Conservation (phyloP, 1,139 yeast species). For the Protomyces lactucae-debilis region DNA sequence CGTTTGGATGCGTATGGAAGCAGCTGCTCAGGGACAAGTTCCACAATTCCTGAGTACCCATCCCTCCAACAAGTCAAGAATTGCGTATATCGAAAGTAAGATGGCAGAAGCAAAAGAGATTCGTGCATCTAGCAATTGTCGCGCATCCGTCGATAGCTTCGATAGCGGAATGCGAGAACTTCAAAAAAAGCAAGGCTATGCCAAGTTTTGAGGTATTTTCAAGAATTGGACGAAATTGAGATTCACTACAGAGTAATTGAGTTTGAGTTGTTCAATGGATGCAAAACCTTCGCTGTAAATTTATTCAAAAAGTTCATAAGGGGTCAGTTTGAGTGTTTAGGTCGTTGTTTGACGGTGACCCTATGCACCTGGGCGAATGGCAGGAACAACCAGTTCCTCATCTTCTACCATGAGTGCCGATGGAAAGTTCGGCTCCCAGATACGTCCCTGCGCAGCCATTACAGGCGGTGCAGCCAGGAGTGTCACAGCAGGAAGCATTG, state of each 20-base stretch:
- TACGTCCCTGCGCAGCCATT: no score
- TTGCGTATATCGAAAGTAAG: conserved; percentile 65
- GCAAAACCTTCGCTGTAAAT: no score
- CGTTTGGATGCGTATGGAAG: conserved; percentile 79
- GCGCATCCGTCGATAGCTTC: neutral
- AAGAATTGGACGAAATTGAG: neutral
- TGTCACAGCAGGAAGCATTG: no score
- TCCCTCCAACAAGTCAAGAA: conserved; percentile 75
- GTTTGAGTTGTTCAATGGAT: no score
- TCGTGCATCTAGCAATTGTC: conserved; percentile 8
- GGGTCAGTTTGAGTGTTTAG: no score
- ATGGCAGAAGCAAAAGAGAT: conserved; percentile 48
- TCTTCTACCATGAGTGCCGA: no score
- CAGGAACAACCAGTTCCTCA: no score
- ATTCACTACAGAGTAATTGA: neutral
- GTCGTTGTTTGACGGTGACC: no score
- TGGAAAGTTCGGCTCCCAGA: no score
- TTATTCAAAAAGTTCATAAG: no score
- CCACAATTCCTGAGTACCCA: conserved; percentile 67
- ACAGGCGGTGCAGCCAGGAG: no score
- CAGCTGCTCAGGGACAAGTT: conserved; percentile 45
- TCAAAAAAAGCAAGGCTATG: neutral
- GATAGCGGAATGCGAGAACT: neutral
- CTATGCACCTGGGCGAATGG: no score
- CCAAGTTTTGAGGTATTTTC: neutral